Evolutionary conservation across 140 eudicot species (phyloP), one percentile per base, ranked within the genome.

Genomic region (Artemisia princeps): DNA sequence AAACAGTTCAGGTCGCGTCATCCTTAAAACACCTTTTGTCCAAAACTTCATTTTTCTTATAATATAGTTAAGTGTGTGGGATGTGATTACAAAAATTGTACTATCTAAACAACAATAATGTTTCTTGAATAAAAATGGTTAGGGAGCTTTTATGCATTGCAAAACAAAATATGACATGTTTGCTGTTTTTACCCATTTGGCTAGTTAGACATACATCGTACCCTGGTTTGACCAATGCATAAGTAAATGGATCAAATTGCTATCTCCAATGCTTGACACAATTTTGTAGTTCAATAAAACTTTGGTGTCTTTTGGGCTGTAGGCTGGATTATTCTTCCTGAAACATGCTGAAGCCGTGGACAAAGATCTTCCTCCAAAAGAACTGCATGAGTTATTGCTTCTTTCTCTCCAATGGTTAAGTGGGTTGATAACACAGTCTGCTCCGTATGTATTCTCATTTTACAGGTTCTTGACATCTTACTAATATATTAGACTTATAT

Each of bases 401-500:
- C 92, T 91, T 73, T 87, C 96, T 69, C 83, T 91, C 64, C 96
- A 88, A 70, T 91, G 98, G 98, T 72, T 91, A 68, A 87, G 98
- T 80, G 98, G 98, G 80, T 81, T 77, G 78, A 83, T 85, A 73
- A 87, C 98, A 67, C 87, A 81, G 68, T 79, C 95, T 72, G 76
- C 78, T 64, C 96, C 95, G 98, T 91, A 79, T 73, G 96, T 79
- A 10, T 10, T 10, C 57, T 68, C 59, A 22, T 68, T 64, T 68
- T 61, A 56, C 37, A 22, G 17, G 13, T 52, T 46, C 8, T 14
- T 45, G 7, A 64, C 68, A 22, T 15, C 12, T 12, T 48, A 46
- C 13, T 48, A 15, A 10, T 10, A 10, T 12, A 13, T 30, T n/a
- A 6, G 6, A 26, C 40, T 64, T 26, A 57, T 40, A 44, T 59